Evolutionary conservation across 345 rosid genomes (phyloP).

Genomic region (Citrus sinensis): DVS_A1.0 CM039165.1:22598501-22599000

Average conservation of each 20-base stretch:
- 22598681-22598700: no score
- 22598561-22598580: constrained; percentile 17
- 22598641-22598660: constrained; percentile 21
- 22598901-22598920: neutral
- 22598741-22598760: neutral
- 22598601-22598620: constrained; percentile 29
- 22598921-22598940: neutral
- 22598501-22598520: constrained; percentile 7
- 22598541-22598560: neutral
- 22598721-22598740: no score
- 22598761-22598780: neutral
- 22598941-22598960: no score
- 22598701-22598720: no score
- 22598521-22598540: neutral
- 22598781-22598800: neutral
- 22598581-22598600: constrained; percentile 39
- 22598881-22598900: no score
- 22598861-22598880: no score
- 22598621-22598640: constrained; percentile 39
- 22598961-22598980: no score
- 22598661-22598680: no score
- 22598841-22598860: no score
- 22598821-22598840: no score
- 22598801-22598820: neutral
- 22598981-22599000: no score